These are phyloP conservation scores for Arabis hirsuta DNA, from an alignment of 345 rosid genomes.

Conservation along the genomic window DNA sequence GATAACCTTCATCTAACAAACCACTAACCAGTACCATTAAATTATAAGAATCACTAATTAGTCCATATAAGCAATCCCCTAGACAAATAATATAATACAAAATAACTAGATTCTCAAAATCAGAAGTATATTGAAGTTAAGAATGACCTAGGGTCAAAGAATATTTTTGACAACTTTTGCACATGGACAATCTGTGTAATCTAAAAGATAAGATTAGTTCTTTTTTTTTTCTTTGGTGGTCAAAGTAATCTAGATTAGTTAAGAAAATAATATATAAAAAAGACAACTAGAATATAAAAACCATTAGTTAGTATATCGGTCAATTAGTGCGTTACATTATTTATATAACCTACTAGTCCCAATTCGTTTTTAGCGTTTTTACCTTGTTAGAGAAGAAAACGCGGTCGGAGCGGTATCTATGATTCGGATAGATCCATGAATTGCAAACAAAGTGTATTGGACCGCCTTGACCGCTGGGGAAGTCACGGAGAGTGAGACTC, in stretches of 20 bases:
- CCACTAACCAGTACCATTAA: not conserved
- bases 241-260: conserved; percentile 9
- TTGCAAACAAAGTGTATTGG: conserved; percentile 74
- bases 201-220: no score
- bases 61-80: not conserved
- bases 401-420: conserved; percentile 65
- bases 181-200: conserved; percentile 26
- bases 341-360: conserved; percentile 10
- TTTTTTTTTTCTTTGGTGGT: no score
- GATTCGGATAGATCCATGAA: conserved; percentile 91
- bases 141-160: conserved; percentile 11
- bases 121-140: not conserved
- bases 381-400: conserved; percentile 95
- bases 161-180: conserved; percentile 15
- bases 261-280: not conserved
- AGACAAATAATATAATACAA: not conserved
- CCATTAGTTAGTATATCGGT: not conserved
- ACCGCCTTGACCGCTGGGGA: conserved; percentile 47
- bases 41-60: not conserved
- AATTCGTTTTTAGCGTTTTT: conserved; percentile 19
- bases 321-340: conserved; percentile 6
- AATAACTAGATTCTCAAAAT: not conserved
- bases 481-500: conserved; percentile 56
- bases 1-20: no score
- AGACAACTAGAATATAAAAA: not conserved